A percentile compares a stretch with the other conserved stretches of the same genome.
Conservation (phyloP, 345 rosid species). For the Citropsis articulata region DNA sequence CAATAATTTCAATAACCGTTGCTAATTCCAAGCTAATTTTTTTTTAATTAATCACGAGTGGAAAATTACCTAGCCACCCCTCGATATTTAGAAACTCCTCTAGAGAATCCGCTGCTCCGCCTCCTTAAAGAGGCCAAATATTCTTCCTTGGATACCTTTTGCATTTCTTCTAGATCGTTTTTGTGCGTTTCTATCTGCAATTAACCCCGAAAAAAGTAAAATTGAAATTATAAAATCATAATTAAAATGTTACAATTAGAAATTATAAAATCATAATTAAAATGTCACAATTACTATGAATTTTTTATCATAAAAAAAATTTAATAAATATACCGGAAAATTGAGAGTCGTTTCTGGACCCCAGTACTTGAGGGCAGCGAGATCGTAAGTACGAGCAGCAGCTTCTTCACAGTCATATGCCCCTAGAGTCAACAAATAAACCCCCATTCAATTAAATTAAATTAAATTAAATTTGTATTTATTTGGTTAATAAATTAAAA, state of each 20-base stretch:
- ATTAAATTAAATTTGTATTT: too few relatives aligned
- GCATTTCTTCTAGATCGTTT: constrained; percentile 83
- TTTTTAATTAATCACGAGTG: neutral
- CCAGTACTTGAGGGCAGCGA: constrained; percentile 99
- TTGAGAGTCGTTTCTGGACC: constrained; percentile 77
- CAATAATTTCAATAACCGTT: neutral
- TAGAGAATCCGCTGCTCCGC: constrained; percentile 84
- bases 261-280: neutral
- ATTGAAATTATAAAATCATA: neutral
- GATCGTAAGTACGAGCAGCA: constrained; percentile 91
- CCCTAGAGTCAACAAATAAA: constrained; percentile 36
- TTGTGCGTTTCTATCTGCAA: constrained; percentile 51
- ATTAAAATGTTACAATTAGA: too few relatives aligned
- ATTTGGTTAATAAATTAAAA: neutral
- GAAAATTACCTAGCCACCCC: constrained; percentile 82
- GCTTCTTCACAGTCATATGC: constrained; percentile 90
- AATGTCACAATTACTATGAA: too few relatives aligned
- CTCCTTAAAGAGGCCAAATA: constrained; percentile 85
- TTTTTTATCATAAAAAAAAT: neutral
- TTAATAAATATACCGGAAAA: constrained; percentile 52
- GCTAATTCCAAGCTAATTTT: neutral
- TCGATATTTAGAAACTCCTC: constrained; percentile 94
- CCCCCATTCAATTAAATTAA: too few relatives aligned
- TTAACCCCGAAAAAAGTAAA: neutral
- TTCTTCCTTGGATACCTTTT: constrained; percentile 70